Base-by-base conservation (phyloP, 2,329 filamentous ascomycete genomes). In the Immersiporthe knoxdaviesiana region DNA sequence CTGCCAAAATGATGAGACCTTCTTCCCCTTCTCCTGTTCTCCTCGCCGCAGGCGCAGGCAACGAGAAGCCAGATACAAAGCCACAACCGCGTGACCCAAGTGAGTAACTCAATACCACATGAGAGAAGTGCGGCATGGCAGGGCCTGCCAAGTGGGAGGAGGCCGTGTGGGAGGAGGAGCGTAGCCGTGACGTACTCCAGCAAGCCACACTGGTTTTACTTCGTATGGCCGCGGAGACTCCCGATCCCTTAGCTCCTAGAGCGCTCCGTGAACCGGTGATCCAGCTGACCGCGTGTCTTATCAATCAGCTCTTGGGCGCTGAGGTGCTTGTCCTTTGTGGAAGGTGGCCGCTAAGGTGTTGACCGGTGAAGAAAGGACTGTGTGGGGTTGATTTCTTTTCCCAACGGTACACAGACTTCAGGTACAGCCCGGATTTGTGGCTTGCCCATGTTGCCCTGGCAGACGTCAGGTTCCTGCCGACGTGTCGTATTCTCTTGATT, bases 1-100 rank as follows among this genome's bases (percentile, higher is more conserved):
- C 52, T 39, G 52, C 16, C 16, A 47, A 16, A 64, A 61, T 35
- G 64, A 60, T 60, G 68, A 47, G 37, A 64, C 24, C 60, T 32
- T 30, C 27, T 27, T 30, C 16, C 35, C n/a, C 32, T 27, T 41
- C 58, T 7, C 24, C 61, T 54, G 41, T 41, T 18, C 32, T 30
- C 8, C 58, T 50, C 21, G 35, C 7, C 21, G 47, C 54, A 30
- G 56, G 18, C 21, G 37, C 54, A 21, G 64, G 16, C 47, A n/a
- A 47, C 24, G 27, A 35, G 56, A 62, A 64, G 32, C 54, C 66
- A 21, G 37, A 35, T 11, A n/a, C 54, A 30, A 68, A 65, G 37
- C 66, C 69, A 3, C 67, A 69, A 16, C 69, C 67, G 11, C 54
- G 52, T n/a, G 69, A 71, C n/a, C 67, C 67, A 32, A 66, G 69